Base-by-base conservation (phyloP, 179 eudicot genomes). In the Silene vulgaris region DNA sequence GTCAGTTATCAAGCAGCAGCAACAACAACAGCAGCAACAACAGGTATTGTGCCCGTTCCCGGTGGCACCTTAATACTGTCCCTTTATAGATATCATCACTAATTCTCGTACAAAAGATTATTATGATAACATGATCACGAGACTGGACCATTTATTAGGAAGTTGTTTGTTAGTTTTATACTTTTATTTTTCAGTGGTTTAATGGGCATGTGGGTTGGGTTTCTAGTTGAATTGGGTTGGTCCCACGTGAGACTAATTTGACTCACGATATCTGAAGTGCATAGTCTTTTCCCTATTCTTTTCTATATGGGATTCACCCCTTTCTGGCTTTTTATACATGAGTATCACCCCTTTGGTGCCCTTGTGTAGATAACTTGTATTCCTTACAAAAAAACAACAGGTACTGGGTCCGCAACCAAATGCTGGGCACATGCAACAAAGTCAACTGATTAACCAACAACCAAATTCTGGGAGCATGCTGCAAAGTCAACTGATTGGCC, bases 401-500 rank as follows among this genome's bases (percentile, higher is more conserved):
- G 82, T 84, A 32, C 76, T 85, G 74, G 61, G 40, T 35, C 40
- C 40, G 6, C 40, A 35, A 35, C 8, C 40, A 35, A 35, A 35
- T 35, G 40, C 40, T 35, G 40, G 40, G 40, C 7, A 35, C 40
- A 75, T 79, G 74, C 92, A 86, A 82, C 96, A 87, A 76, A 88
- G 83, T 77, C 95, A 90, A 71, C 79, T 83, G 28, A 76, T 85
- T 69, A 17, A 60, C 30, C 89, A 88, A 70, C 97, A 86, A 80
- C 68, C 89, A 65, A 89, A 80, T 80, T 66, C 83, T 60, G 81
- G 84, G 32, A 87, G 77, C 75, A 80, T 90, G 87, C 90, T 88
- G 68, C 92, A 85, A 76, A 89, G 75, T 76, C 96, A 62, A 62
- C 32, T 62, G 65, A 62, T 62, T 62, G 32, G 65, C 20, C 65